Evolutionary conservation across 441 rosid genomes (phyloP).

Genomic region (Adansonia rubrostipa): DNA sequence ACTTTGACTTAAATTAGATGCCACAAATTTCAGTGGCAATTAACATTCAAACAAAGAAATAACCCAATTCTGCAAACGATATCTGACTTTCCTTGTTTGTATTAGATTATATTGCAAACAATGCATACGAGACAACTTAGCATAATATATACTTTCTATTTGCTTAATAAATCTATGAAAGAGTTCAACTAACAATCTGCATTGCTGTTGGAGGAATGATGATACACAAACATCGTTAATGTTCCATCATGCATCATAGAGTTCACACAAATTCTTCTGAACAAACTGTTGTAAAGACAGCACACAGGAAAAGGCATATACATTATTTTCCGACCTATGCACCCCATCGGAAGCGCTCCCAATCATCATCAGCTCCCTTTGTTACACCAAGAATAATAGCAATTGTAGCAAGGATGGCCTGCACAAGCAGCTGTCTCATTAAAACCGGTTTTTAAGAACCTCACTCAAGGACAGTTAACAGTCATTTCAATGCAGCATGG

Average conservation of each 20-base stretch:
- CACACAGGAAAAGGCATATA: neutral
- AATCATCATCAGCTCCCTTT: slow-evolving; percentile 50
- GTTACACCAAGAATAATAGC: slow-evolving; percentile 73
- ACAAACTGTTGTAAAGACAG: neutral
- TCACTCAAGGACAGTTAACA: neutral
- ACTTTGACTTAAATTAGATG: neutral
- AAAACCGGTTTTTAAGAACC: neutral
- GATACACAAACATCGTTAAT: neutral
- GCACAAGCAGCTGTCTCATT: slow-evolving; percentile 27
- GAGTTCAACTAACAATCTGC: neutral
- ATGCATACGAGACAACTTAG: neutral
- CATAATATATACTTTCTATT: neutral
- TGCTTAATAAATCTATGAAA: neutral
- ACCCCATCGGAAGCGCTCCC: slow-evolving; percentile 29
- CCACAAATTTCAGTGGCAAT: neutral
- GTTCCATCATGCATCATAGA: neutral
- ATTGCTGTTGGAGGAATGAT: neutral
- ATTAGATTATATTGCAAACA: neutral
- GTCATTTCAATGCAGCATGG: neutral
- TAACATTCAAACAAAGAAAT: neutral
- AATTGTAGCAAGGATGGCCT: slow-evolving; percentile 81
- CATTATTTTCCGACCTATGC: slow-evolving; percentile 11
- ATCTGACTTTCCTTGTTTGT: neutral
- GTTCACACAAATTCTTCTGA: neutral
- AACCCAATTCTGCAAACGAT: neutral